Conservation (phyloP, 1,139 yeast genomes). For the Hyphopichia burtonii region DNA sequence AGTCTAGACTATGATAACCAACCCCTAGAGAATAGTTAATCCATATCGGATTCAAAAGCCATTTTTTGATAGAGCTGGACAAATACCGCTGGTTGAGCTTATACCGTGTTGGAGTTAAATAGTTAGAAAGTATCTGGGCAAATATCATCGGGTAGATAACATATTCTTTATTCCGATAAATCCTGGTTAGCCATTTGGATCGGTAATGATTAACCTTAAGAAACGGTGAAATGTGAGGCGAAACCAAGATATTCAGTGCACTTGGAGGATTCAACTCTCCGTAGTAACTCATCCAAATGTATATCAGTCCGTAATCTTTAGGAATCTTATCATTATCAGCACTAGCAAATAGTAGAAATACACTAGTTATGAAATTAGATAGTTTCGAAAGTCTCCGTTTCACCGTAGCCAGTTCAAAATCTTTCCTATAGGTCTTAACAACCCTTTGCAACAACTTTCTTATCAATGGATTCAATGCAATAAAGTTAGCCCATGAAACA, state of each 20-base stretch:
- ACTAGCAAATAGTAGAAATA: conserved; percentile 32
- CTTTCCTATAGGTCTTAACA: background rate
- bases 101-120: conserved; percentile 40
- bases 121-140: conserved; percentile 43
- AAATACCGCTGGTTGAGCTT: conserved; percentile 39
- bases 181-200: conserved; percentile 13
- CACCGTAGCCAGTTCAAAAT: background rate
- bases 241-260: conserved; percentile 26
- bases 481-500: conserved; percentile 30
- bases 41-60: conserved; percentile 45
- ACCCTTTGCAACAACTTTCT: background rate
- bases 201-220: conserved; percentile 26
- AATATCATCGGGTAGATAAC: conserved; percentile 36
- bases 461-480: conserved; percentile 29
- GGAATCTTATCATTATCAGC: conserved; percentile 29
- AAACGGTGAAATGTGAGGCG: conserved; percentile 26
- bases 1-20: conserved; percentile 24
- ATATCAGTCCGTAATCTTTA: conserved; percentile 40
- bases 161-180: conserved; percentile 35
- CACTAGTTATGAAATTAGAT: conserved; percentile 28
- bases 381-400: conserved; percentile 11
- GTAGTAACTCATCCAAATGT: conserved; percentile 32
- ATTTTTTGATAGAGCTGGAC: conserved; percentile 29
- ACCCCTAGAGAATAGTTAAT: conserved; percentile 35
- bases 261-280: conserved; percentile 38